phyloP scores from a whole-genome alignment of 2,329 filamentous ascomycete genomes.

The Periconia digitata region DNA sequence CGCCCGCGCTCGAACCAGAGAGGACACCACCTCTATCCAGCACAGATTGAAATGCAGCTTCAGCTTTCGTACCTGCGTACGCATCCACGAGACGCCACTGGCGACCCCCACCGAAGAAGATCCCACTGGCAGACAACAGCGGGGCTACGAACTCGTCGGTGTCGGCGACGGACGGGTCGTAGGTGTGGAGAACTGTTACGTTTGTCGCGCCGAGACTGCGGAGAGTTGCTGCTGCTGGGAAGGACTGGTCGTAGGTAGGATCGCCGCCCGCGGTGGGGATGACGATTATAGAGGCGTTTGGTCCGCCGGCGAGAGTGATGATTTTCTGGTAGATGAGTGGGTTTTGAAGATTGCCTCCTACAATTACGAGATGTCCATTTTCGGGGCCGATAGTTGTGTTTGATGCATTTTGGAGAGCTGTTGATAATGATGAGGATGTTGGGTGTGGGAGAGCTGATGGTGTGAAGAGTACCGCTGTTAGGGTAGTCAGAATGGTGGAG shows the following conservation, averaged over 20 bases:
- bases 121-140: slow-evolving; percentile 18
- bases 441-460: not conserved
- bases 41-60: slow-evolving; percentile 21
- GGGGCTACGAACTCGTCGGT: slow-evolving; percentile 25
- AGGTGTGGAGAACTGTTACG: slow-evolving; percentile 27
- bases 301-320: slow-evolving; percentile 25
- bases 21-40: slow-evolving; percentile 24
- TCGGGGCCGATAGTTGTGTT: slow-evolving; percentile 26
- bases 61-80: slow-evolving; percentile 26
- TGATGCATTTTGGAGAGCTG: slow-evolving; percentile 2
- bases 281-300: slow-evolving; percentile 23
- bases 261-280: slow-evolving; percentile 28
- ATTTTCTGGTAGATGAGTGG: slow-evolving; percentile 28
- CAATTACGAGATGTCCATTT: slow-evolving; percentile 24
- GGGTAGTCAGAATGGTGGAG: slow-evolving; percentile 8
- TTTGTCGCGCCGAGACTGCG: slow-evolving; percentile 22
- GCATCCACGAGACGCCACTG: slow-evolving; percentile 30
- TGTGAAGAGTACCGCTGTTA: slow-evolving; percentile 4
- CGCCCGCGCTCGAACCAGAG: slow-evolving; percentile 24
- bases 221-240: slow-evolving; percentile 19
- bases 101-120: slow-evolving; percentile 27
- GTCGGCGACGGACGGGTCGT: slow-evolving; percentile 23
- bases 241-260: slow-evolving; percentile 20
- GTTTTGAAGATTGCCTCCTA: slow-evolving; percentile 26
- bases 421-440: not conserved